Evolutionary conservation across 192 early-diverging fungal genomes (phyloP).

Genomic region (Linnemannia zychae): DNA sequence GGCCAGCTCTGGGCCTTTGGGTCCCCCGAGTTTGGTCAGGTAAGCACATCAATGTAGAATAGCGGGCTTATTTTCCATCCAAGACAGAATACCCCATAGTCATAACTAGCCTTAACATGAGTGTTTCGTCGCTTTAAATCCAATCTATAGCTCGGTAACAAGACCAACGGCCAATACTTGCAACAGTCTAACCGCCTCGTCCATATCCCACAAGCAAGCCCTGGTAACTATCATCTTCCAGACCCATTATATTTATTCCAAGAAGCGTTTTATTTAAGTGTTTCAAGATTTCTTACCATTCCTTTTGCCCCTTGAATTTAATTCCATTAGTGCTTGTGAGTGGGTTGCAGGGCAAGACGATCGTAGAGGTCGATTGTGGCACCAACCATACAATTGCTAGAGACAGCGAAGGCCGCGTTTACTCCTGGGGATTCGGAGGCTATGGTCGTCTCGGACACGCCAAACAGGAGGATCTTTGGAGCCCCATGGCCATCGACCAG

Average conservation of each 20-base stretch:
- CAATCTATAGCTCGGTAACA: constrained; percentile 60
- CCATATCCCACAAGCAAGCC: constrained; percentile 55
- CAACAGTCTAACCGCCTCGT: constrained; percentile 59
- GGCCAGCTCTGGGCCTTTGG: constrained; percentile 64
- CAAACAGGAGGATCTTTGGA: constrained; percentile 64
- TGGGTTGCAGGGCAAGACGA: constrained; percentile 43
- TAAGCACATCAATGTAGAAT: background rate
- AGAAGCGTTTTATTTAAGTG: background rate
- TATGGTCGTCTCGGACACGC: constrained; percentile 74
- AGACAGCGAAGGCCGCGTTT: constrained; percentile 64
- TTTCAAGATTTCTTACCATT: background rate
- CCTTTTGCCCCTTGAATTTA: background rate
- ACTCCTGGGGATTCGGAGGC: constrained; percentile 76
- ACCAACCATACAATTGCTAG: constrained; percentile 73
- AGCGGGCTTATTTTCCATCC: background rate
- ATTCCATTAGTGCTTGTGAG: constrained; percentile 40
- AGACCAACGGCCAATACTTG: constrained; percentile 59
- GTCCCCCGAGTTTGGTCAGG: constrained; percentile 66
- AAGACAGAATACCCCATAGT: too few species aligned
- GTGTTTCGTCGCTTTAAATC: background rate
- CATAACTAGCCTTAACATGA: too few species aligned
- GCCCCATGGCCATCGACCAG: constrained; percentile 56
- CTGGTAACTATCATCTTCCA: constrained; percentile 38
- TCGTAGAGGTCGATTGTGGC: constrained; percentile 71
- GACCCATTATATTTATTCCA: background rate